Conservation (phyloP, 148 eudicot species). For the Arbutus unedo region DNA sequence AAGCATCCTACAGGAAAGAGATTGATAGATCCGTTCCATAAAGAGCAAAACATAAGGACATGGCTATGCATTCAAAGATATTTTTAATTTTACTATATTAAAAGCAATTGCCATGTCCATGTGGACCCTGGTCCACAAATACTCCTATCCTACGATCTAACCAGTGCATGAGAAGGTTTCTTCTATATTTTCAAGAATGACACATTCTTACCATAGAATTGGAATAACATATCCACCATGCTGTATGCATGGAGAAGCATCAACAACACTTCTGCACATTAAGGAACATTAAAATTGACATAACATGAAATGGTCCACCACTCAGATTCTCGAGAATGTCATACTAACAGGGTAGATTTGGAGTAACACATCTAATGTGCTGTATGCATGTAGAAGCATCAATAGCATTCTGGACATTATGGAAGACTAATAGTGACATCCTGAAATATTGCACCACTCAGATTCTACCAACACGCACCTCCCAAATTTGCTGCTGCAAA, state of each 20-base stretch:
- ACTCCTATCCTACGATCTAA: background rate
- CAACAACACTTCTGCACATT: no score
- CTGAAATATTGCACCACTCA: conserved; percentile 52
- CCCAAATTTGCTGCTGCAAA: conserved; percentile 89
- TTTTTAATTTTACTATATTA: no score
- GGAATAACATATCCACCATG: no score
- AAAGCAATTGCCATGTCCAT: background rate
- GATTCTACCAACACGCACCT: conserved; percentile 80
- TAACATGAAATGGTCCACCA: no score
- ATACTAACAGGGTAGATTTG: background rate
- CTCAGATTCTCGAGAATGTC: no score
- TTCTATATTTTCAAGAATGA: no score
- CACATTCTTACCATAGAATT: no score
- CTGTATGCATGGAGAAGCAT: no score
- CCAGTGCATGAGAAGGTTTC: no score
- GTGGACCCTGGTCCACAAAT: background rate
- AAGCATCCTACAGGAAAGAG: no score
- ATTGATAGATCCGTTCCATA: no score
- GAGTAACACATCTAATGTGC: background rate
- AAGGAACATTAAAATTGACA: no score
- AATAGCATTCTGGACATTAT: conserved; percentile 10
- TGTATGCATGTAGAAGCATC: conserved; percentile 10
- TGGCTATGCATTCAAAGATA: background rate
- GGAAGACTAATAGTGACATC: conserved; percentile 37
- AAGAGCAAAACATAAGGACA: background rate